These are phyloP conservation scores for Filosporella fistucella DNA, from an alignment of 495 filamentous ascomycete species.

Conservation along the genomic window DNA sequence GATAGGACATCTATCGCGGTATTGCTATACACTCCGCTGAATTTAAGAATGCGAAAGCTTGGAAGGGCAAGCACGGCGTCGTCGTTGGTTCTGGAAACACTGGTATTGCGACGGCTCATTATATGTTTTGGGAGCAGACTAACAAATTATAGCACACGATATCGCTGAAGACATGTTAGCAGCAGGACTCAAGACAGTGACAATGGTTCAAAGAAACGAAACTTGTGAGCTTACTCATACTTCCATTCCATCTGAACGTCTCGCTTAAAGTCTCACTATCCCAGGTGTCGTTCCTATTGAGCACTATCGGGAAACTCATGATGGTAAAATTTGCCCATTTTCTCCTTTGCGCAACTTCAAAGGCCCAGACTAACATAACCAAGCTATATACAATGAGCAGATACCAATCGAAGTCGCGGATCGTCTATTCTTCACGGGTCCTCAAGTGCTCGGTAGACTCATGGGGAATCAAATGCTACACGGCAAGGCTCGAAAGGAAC, in stretches of 20 bases:
- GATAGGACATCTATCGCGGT: slow-evolving; percentile 21
- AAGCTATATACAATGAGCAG: slow-evolving; percentile 27
- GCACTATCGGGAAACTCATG: slow-evolving; percentile 15
- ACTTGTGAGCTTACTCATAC: slow-evolving; percentile 23
- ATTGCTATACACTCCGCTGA: slow-evolving; percentile 31
- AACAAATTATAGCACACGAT: slow-evolving; percentile 33
- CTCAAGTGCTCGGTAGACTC: slow-evolving; percentile 18
- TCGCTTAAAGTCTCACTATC: background rate
- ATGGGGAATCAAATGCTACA: slow-evolving; percentile 5
- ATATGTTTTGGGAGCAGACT: background rate
- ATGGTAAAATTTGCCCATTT: slow-evolving; percentile 1
- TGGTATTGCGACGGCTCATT: slow-evolving; percentile 15
- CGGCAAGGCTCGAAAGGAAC: slow-evolving; percentile 11
- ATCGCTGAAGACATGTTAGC: slow-evolving; percentile 38
- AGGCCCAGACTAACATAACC: background rate
- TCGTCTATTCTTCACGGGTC: slow-evolving; percentile 19
- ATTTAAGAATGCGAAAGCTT: slow-evolving; percentile 26
- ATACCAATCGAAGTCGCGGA: slow-evolving; percentile 28
- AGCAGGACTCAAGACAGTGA: slow-evolving; percentile 30
- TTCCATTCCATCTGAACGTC: no score
- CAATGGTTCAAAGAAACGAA: slow-evolving; percentile 35
- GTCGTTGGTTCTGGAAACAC: slow-evolving; percentile 43
- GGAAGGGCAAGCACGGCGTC: slow-evolving; percentile 33
- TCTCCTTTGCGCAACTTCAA: background rate
- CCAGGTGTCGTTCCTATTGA: slow-evolving; percentile 27